These are phyloP conservation scores for Leccinum aurantiacum DNA, from an alignment of 768 basidiomycete genomes.

Conservation along the genomic window DNA sequence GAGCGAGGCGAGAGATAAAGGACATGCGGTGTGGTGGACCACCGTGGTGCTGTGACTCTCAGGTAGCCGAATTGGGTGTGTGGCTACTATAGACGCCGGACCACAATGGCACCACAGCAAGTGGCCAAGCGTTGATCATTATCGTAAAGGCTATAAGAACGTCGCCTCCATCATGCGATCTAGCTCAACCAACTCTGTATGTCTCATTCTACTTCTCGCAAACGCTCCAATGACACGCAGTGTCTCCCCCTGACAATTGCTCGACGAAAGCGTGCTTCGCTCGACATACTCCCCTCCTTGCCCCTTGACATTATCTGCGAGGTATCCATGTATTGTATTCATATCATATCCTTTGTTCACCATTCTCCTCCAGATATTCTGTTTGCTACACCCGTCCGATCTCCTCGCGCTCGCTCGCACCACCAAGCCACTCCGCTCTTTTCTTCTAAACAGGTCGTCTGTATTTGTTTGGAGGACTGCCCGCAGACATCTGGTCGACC, in stretches of 20 bases:
- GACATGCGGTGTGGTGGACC: slow-evolving; percentile 40
- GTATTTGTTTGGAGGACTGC: slow-evolving; percentile 35
- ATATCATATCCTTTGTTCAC: not conserved
- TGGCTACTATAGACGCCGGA: not conserved
- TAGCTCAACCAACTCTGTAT: slow-evolving; percentile 3
- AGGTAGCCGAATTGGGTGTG: not conserved
- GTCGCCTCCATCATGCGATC: not conserved
- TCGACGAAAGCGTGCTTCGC: slow-evolving; percentile 18
- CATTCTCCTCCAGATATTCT: slow-evolving; percentile 38
- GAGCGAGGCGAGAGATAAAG: slow-evolving; percentile 49
- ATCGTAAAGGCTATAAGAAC: not conserved
- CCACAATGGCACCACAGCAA: slow-evolving; percentile 2
- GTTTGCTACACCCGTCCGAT: slow-evolving; percentile 44
- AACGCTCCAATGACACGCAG: not conserved
- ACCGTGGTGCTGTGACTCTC: not conserved
- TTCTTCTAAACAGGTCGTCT: slow-evolving; percentile 37
- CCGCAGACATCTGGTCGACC: slow-evolving; percentile 35
- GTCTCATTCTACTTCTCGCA: slow-evolving; percentile 4
- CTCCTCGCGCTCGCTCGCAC: slow-evolving; percentile 47
- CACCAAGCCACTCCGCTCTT: slow-evolving; percentile 38
- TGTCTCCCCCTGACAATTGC: not conserved
- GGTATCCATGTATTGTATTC: slow-evolving; percentile 6
- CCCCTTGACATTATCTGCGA: slow-evolving; percentile 31
- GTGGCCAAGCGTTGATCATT: not conserved
- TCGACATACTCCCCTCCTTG: slow-evolving; percentile 36